Base-by-base conservation (phyloP, 352 stramenopile genomes). In the Blastocystis sp. region DNA sequence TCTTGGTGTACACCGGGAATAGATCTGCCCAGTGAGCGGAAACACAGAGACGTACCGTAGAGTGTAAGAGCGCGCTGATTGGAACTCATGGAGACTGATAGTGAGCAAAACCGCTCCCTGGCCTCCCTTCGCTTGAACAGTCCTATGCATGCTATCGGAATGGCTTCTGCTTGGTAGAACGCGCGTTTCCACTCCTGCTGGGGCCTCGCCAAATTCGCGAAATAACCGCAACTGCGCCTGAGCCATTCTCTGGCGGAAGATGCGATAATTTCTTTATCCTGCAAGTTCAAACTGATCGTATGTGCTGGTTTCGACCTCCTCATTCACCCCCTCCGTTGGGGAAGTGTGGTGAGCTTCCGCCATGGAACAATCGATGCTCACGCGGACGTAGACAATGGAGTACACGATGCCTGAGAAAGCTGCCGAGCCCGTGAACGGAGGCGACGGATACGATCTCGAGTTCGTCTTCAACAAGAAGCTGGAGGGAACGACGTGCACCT, bases 401-500 rank as follows among this genome's bases (percentile, higher is more conserved):
- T 57, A 57, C 48, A 57, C 48, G 6, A 57, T 57, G 48, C 48
- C 48, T 14, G 48, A 57, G 48, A 57, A 57, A 57, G 48, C 48
- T 14, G 48, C 48, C 14, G 48, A 57, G 14, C 48, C 48, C 48
- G 48, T 57, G 6, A 14, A 17, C 14, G 48, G 48, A 14, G 48
- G 48, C 6, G 48, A 57, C 14, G 48, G 48, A 57, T 87, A 87
- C 43, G 65, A 78, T 89, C 45, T 81, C 38, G 68, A 89, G 7
- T 19, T 21, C 17, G 11, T 81, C 43, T 89, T 87, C 42, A 69
- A 42, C 38, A 76, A 87, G 60, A 57, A 71, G 7, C 34, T 59
- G 24, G 14, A 87, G 34, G 76, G 76, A 34, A 78, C 57, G 14
- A 87, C 59, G 19, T 87, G 62, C 89, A 95, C 93, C 54, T 95